Evolutionary conservation across 2,329 filamentous ascomycete genomes (phyloP).

Genomic region (Diaporthe ilicicola): DNA sequence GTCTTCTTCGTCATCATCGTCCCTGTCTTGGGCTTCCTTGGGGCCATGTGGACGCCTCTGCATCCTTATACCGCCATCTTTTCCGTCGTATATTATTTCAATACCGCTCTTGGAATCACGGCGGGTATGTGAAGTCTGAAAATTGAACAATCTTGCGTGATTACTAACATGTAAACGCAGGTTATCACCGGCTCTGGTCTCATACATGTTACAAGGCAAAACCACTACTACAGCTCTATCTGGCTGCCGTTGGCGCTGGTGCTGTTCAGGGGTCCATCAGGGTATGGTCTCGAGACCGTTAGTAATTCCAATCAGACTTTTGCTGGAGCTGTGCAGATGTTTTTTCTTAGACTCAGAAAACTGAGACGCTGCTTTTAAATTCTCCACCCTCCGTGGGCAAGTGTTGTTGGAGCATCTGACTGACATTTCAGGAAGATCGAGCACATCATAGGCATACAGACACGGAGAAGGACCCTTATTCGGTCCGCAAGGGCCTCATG

Average conservation of each 20-base stretch:
- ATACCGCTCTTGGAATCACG: conserved; percentile 82
- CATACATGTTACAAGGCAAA: conserved; percentile 84
- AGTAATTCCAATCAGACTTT: neutral
- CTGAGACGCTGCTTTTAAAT: conserved; percentile 46
- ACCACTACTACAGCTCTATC: conserved; percentile 80
- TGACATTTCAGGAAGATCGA: conserved; percentile 70
- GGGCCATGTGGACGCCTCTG: conserved; percentile 81
- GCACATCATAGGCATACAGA: conserved; percentile 93
- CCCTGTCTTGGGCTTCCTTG: conserved; percentile 76
- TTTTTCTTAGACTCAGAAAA: neutral
- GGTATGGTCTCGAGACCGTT: conserved; percentile 81
- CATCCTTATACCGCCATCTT: conserved; percentile 76
- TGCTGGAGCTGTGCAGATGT: neutral
- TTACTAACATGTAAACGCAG: conserved; percentile 42
- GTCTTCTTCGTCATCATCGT: conserved; percentile 81
- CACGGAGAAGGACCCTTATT: conserved; percentile 91
- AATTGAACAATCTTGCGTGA: too few relatives aligned
- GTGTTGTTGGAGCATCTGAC: conserved; percentile 35
- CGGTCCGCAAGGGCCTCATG: conserved; percentile 85
- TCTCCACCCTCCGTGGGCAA: conserved; percentile 84
- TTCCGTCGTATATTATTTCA: conserved; percentile 82
- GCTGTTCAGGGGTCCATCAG: conserved; percentile 86
- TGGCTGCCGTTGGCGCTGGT: conserved; percentile 82
- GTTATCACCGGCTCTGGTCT: conserved; percentile 86
- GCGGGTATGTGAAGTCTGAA: conserved; percentile 46